A percentile compares a stretch with the other conserved stretches of the same genome.
Evolutionary conservation across 768 basidiomycete species (phyloP).

Genomic region (Amanita pallidorosea): DNA sequence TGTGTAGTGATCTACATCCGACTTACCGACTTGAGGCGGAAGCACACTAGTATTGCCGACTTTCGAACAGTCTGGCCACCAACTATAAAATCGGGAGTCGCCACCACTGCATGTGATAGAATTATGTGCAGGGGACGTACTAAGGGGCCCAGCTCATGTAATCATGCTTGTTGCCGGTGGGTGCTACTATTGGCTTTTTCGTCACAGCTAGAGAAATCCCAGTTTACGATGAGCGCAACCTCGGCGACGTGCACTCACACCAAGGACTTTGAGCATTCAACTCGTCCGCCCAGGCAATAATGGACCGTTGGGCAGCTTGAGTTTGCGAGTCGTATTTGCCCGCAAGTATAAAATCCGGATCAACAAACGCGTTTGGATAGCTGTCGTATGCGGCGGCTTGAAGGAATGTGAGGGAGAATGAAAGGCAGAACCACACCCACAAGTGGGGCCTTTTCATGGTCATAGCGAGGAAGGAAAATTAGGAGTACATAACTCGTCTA

Average conservation of each 20-base stretch:
- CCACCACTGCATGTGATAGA: background rate
- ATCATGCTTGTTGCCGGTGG: slow-evolving; percentile 45
- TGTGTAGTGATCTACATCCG: background rate
- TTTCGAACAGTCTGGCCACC: slow-evolving; percentile 53
- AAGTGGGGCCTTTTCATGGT: background rate
- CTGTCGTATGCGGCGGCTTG: slow-evolving; percentile 19
- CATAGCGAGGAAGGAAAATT: slow-evolving; percentile 16
- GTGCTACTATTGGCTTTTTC: slow-evolving; percentile 33
- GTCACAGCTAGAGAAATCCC: slow-evolving; percentile 28
- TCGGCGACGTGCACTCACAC: slow-evolving; percentile 26
- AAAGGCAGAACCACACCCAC: background rate
- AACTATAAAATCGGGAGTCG: slow-evolving; percentile 21
- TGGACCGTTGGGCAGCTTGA: slow-evolving; percentile 31
- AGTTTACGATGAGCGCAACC: background rate
- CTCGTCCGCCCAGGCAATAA: slow-evolving; percentile 34
- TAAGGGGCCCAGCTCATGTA: slow-evolving; percentile 68
- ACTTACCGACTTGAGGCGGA: slow-evolving; percentile 38
- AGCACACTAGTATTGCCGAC: slow-evolving; percentile 50
- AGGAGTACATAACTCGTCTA: too few relatives aligned
- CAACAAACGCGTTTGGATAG: slow-evolving; percentile 47
- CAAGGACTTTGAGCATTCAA: slow-evolving; percentile 38
- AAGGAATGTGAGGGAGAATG: slow-evolving; percentile 8
- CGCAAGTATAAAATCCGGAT: slow-evolving; percentile 36
- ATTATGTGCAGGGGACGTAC: slow-evolving; percentile 22
- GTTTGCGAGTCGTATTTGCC: slow-evolving; percentile 31